Conservation (phyloP, 148 eudicot genomes). For the Polygonum aviculare region DNA sequence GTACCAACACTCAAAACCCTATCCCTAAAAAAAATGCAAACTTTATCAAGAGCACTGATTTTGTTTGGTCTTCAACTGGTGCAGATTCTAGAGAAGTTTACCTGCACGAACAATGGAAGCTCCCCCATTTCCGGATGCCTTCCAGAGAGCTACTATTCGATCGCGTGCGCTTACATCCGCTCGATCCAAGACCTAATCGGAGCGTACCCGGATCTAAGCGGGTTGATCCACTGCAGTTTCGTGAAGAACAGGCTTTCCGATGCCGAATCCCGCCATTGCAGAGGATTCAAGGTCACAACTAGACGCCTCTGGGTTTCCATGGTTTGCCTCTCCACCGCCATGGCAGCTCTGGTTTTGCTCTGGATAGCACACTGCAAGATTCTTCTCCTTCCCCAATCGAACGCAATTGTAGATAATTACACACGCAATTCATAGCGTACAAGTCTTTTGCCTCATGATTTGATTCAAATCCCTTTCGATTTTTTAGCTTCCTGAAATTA, state of each 20-base stretch:
- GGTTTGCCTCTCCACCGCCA: conserved; percentile 43
- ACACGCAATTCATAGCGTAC: not conserved
- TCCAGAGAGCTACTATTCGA: conserved; percentile 18
- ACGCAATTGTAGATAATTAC: not conserved
- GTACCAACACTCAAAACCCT: conserved; percentile 28
- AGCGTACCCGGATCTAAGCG: conserved; percentile 48
- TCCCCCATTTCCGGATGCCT: conserved; percentile 24
- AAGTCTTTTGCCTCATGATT: not conserved
- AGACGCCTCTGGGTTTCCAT: conserved; percentile 40
- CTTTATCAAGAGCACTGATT: not conserved
- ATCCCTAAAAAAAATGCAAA: not conserved
- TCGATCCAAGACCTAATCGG: conserved; percentile 45
- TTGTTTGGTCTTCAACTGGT: not conserved
- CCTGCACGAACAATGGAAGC: conserved; percentile 27
- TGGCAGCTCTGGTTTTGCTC: conserved; percentile 36
- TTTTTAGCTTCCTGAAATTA: not conserved
- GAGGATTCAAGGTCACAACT: conserved; percentile 24
- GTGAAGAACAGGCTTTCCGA: conserved; percentile 36
- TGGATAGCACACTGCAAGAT: conserved; percentile 36
- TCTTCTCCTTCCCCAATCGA: conserved; percentile 30
- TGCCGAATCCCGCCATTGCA: conserved; percentile 37
- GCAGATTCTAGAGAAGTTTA: conserved; percentile 61
- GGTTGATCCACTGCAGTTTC: conserved; percentile 39
- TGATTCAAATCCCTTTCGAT: not conserved
- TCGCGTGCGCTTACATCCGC: conserved; percentile 41